Evolutionary conservation across 805 yeast genomes (phyloP), one percentile per base, ranked within the genome.

Genomic region (Yamadazyma takamatsuzukensis): DNA sequence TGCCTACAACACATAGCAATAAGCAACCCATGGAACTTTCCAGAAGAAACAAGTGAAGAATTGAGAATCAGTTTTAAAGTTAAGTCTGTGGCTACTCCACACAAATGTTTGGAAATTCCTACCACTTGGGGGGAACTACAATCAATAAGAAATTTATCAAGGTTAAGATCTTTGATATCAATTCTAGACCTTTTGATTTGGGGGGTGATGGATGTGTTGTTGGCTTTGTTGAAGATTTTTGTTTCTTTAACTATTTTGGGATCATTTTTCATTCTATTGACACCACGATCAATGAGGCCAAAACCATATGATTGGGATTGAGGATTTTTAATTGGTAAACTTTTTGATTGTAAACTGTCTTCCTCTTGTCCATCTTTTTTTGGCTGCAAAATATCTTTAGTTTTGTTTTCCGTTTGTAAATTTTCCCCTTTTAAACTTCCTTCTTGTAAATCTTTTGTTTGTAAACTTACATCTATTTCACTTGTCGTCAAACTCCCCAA

Each of bases 1-100:
- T 88, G 97, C 34, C 97, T 70, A 55, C 97, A 88, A 52, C 97
- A 88, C 86, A 89, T 81, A 16, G 97, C 97, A 19, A 88, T 85
- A 18, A 84, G 59, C 41, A 83, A 57, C 0, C 93, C 94, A 3
- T 57, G 54, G 29, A 77, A 61, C 24, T 34, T 33, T 2, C 24
- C 25, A 5, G 12, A 8, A 6, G 21, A 30, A 5, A 32, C 12
- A 5, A 30, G 10, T 3, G 31, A 23, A 0, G 66, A 51, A 37
- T 72, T 71, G 28, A 68, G 39, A 2, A 87, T 53, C 57, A 87
- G 81, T 44, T 77, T 68, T 16, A 89, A 56, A 0, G 96, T 83
- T 30, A 88, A 61, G 53, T 88, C 97, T 0, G 96, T 89, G 1
- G 97, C 97, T 3, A 83, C 94, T 4, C 97, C 97, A 59, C 97